Base-by-base conservation (phyloP, 2,329 filamentous ascomycete genomes). In the Xylaria digitata region DNA sequence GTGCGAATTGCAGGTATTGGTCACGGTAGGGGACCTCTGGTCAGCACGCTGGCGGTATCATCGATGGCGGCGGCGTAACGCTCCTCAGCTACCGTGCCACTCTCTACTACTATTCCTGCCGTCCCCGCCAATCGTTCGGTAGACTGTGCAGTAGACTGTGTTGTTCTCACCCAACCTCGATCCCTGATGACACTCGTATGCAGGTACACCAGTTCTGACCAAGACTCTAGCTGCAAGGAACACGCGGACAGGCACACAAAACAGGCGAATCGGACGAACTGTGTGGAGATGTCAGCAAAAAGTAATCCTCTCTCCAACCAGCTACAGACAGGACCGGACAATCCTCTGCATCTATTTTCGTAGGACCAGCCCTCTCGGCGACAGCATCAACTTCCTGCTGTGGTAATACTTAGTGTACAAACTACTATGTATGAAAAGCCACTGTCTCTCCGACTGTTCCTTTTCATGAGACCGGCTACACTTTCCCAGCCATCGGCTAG, bases 211-310 rank as follows among this genome's bases (percentile, higher is more conserved):
- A 55, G 53, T 26, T 37, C n/a, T 23, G 19, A 21, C 34, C 37
- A 42, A 37, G 34, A 60, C 48, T 52, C 17, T 43, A 4, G 52
- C 66, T 59, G 66, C 67, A 61, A 69, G 61, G 60, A 60, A 67
- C 60, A 19, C 42, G 48, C 57, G 46, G 67, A 63, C 52, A 54
- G 52, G 49, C 30, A 49, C 42, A 55, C 61, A 56, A 61, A 59
- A 53, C 56, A 26, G 42, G 37, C 64, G 50, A 67, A 65, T 65
- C 60, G 58, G 67, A 58, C 34, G 64, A 64, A 64, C 60, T 9
- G 21, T 37, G 67, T 61, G 67, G 64, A 19, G 64, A 61, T 60
- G 60, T 67, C 63, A 64, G 46, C 64, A 54, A 43, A n/a, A 43
- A 50, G 34, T 23, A 52, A 48, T 53, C 19, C 37, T 42, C 34